Percentiles rank a stretch among this genome's conserved stretches.
These are phyloP conservation scores for Psilocybe tampanensis DNA, from an alignment of 768 basidiomycete species.

Conservation along the genomic window DNA sequence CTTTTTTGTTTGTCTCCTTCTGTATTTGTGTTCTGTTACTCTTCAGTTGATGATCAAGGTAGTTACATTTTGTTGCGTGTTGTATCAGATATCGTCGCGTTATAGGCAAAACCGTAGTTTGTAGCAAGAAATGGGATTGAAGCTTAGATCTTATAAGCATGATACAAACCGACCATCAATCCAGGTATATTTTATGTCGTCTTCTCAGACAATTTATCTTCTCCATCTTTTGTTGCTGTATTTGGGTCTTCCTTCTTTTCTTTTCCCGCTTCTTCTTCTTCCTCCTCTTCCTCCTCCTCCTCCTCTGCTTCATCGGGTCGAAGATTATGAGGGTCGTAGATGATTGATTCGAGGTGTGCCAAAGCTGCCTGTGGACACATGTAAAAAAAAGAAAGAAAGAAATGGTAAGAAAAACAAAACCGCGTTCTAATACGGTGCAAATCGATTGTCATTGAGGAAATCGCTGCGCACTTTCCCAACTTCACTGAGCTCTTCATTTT, in stretches of 20 bases:
- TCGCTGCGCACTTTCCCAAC: conserved; percentile 94
- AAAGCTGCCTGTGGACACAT: conserved; percentile 66
- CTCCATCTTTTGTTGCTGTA: neutral
- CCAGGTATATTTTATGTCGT: too few relatives aligned
- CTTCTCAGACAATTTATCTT: neutral
- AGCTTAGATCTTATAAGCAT: too few relatives aligned
- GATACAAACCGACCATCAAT: too few relatives aligned
- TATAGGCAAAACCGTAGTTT: too few relatives aligned
- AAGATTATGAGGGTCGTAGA: conserved; percentile 50
- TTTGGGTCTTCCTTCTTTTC: too few relatives aligned
- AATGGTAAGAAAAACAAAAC: conserved; percentile 21
- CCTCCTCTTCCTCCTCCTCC: neutral
- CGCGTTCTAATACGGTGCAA: conserved; percentile 78
- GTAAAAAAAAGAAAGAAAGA: neutral
- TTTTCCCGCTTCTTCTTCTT: neutral
- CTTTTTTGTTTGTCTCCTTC: neutral
- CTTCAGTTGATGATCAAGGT: neutral
- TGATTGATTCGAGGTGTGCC: conserved; percentile 81
- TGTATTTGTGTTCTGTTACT: neutral
- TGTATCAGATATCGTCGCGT: too few relatives aligned
- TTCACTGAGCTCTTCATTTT: conserved; percentile 76
- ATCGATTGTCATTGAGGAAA: conserved; percentile 78
- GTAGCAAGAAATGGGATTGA: too few relatives aligned
- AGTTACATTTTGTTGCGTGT: too few relatives aligned
- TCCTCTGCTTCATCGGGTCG: conserved; percentile 16